Conservation (phyloP, 495 filamentous ascomycete species). For the Penicillium goetzii region DNA sequence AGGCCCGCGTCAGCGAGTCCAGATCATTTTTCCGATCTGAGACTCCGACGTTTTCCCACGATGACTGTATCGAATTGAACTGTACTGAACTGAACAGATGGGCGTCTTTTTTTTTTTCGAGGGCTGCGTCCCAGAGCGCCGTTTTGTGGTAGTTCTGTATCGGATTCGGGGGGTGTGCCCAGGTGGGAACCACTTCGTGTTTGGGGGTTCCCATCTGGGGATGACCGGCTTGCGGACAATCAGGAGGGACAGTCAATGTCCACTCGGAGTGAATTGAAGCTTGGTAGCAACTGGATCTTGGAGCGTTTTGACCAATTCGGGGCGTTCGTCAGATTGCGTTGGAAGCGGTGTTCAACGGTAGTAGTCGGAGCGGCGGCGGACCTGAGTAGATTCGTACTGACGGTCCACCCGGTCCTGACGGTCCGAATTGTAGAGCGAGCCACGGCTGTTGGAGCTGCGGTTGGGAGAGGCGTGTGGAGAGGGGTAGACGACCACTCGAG, state of each 20-base stretch:
- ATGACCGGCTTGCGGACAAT: conserved; percentile 24
- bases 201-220: not conserved
- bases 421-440: conserved; percentile 48
- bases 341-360: conserved; percentile 31
- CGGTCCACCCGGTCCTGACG: conserved; percentile 45
- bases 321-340: not conserved
- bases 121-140: conserved; percentile 11
- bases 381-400: conserved; percentile 34
- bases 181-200: conserved; percentile 1
- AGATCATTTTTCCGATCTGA: conserved; percentile 19
- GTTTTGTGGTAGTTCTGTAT: conserved; percentile 9
- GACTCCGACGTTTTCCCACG: conserved; percentile 13
- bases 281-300: conserved; percentile 11
- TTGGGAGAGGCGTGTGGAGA: conserved; percentile 33
- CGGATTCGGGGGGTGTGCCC: conserved; percentile 1
- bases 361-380: conserved; percentile 37
- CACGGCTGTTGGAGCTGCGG: conserved; percentile 44
- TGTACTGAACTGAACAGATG: conserved; percentile 13
- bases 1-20: conserved; percentile 10
- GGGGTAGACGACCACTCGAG: conserved; percentile 44
- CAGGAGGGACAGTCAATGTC: conserved; percentile 24
- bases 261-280: conserved; percentile 15
- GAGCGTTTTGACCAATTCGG: conserved; percentile 11
- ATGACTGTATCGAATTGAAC: conserved; percentile 8
- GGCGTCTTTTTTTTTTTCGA: conserved; percentile 3